Conservation (phyloP, 441 rosid genomes). For the Populus hybrid region DNA sequence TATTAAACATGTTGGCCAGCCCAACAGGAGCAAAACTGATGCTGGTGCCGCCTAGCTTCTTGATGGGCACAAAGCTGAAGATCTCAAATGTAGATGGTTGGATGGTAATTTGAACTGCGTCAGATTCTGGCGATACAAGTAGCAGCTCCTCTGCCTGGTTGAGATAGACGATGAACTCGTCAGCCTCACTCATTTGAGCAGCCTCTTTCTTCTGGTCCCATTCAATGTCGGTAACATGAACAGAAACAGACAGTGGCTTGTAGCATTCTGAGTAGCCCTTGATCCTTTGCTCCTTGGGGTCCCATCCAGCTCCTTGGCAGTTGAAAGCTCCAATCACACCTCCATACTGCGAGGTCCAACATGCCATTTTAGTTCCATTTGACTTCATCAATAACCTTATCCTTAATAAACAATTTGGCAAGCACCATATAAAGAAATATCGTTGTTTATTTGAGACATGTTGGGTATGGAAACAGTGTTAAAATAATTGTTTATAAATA, state of each 20-base stretch:
- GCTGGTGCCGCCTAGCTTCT: constrained; percentile 25
- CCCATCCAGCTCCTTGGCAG: constrained; percentile 92
- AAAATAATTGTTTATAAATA: too few relatives aligned
- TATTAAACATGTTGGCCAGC: constrained; percentile 60
- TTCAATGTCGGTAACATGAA: constrained; percentile 62
- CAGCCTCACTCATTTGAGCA: constrained; percentile 35
- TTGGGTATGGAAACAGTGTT: too few relatives aligned
- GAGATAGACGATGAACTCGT: constrained; percentile 46
- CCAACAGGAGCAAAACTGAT: constrained; percentile 61
- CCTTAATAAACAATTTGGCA: neutral
- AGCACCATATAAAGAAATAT: too few relatives aligned
- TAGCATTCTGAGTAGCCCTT: constrained; percentile 53
- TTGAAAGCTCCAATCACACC: constrained; percentile 85
- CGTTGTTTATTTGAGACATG: too few relatives aligned
- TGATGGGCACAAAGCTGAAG: constrained; percentile 60
- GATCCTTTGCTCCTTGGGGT: constrained; percentile 44
- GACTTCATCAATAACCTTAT: neutral
- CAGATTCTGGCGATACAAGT: constrained; percentile 32
- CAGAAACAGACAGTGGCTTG: constrained; percentile 43
- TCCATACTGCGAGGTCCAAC: constrained; percentile 43
- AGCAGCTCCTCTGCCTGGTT: constrained; percentile 43
- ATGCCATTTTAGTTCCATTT: constrained; percentile 3
- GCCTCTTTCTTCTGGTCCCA: constrained; percentile 59
- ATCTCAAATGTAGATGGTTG: constrained; percentile 69
- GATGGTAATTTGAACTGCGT: constrained; percentile 44